Evolutionary conservation across 140 eudicot species (phyloP).

Genomic region (Cichorium intybus): DNA sequence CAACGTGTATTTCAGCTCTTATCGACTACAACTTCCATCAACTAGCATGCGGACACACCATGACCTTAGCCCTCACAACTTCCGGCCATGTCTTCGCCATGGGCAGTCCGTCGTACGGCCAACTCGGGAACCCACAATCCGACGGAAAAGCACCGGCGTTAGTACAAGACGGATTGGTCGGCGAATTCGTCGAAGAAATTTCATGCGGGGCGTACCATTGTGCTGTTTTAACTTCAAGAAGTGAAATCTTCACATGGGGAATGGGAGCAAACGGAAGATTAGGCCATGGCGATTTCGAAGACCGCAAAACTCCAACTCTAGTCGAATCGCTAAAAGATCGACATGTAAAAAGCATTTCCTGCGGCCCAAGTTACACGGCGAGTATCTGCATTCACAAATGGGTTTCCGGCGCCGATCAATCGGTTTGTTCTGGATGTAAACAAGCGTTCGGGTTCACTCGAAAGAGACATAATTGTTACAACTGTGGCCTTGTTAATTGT

Average conservation of each 20-base stretch:
- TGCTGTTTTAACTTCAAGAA: constrained; percentile 68
- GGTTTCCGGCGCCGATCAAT: constrained; percentile 74
- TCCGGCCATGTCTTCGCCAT: constrained; percentile 74
- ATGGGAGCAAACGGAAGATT: constrained; percentile 70
- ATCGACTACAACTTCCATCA: constrained; percentile 69
- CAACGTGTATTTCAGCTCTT: constrained; percentile 65
- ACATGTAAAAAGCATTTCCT: constrained; percentile 55
- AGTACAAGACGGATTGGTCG: constrained; percentile 69
- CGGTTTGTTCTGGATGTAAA: constrained; percentile 62
- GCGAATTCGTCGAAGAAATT: constrained; percentile 76
- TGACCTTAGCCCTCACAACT: constrained; percentile 68
- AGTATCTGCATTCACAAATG: constrained; percentile 77
- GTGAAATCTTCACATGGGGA: constrained; percentile 80
- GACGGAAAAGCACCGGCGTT: constrained; percentile 62
- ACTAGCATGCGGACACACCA: constrained; percentile 56
- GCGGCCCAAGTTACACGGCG: constrained; percentile 74
- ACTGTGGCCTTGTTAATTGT: constrained; percentile 74
- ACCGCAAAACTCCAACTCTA: constrained; percentile 54
- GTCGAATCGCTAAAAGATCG: constrained; percentile 69
- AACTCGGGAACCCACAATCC: constrained; percentile 60
- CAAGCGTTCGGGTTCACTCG: constrained; percentile 86
- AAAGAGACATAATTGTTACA: constrained; percentile 68
- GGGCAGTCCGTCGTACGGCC: constrained; percentile 65
- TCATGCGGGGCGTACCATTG: constrained; percentile 69
- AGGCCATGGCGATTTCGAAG: constrained; percentile 82